Evolutionary conservation across 2,329 filamentous ascomycete genomes (phyloP).

Genomic region (Davidsoniella eucalypti): DNA sequence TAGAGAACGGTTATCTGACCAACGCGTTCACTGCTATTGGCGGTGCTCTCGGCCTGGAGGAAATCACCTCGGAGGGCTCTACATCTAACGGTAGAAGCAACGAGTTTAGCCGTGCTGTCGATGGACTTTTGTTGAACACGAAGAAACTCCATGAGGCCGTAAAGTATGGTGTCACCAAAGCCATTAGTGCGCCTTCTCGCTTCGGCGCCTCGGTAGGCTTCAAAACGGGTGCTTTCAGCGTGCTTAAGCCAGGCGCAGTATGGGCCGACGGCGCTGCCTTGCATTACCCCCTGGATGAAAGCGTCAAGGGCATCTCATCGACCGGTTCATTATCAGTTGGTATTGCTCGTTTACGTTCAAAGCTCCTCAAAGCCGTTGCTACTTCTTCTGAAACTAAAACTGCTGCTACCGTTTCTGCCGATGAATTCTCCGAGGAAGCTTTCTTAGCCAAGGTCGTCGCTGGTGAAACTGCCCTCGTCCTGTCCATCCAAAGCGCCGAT

Average conservation of each 20-base stretch:
- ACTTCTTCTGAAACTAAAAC: conserved; percentile 17
- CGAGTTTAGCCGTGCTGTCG: conserved; percentile 40
- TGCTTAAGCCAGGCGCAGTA: conserved; percentile 31
- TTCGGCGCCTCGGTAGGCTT: conserved; percentile 44
- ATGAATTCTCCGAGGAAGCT: conserved; percentile 30
- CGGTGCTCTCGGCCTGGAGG: conserved; percentile 43
- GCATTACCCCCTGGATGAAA: conserved; percentile 39
- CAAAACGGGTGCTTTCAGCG: conserved; percentile 30
- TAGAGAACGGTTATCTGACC: conserved; percentile 44
- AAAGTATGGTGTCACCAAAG: conserved; percentile 40
- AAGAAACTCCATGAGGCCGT: conserved; percentile 38
- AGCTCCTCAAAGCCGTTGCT: conserved; percentile 34
- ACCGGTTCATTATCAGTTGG: conserved; percentile 36
- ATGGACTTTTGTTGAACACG: conserved; percentile 37
- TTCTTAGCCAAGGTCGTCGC: conserved; percentile 38
- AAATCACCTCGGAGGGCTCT: conserved; percentile 40
- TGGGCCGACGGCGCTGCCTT: conserved; percentile 38
- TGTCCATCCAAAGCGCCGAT: conserved; percentile 47
- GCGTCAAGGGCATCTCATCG: conserved; percentile 26
- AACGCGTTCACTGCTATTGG: conserved; percentile 44
- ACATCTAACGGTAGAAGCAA: conserved; percentile 35
- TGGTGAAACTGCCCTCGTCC: conserved; percentile 36
- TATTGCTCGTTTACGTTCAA: conserved; percentile 33
- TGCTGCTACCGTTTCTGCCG: conserved; percentile 18
- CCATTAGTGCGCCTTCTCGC: conserved; percentile 36